These are phyloP conservation scores for Diaporthe sp. DNA, from an alignment of 2,329 filamentous ascomycete genomes.

Conservation along the genomic window DNA sequence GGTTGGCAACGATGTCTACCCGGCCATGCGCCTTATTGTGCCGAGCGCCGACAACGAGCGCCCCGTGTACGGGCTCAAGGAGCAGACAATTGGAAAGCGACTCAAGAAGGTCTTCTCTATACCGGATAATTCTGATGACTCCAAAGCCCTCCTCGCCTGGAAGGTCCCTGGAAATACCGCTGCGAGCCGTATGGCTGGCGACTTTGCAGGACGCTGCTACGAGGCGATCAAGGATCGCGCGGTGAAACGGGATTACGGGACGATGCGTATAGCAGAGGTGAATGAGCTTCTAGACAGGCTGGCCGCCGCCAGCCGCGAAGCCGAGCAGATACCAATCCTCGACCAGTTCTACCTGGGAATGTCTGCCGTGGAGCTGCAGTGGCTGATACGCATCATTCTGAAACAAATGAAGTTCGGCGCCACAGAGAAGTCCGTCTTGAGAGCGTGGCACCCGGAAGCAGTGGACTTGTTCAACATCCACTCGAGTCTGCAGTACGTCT, in stretches of 20 bases:
- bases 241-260: slow-evolving; percentile 78
- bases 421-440: slow-evolving; percentile 89
- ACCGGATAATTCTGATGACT: no score
- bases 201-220: slow-evolving; percentile 91
- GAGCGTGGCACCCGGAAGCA: slow-evolving; percentile 84
- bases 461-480: slow-evolving; percentile 89
- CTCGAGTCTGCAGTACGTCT: slow-evolving; percentile 89
- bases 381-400: slow-evolving; percentile 93
- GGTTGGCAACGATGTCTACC: slow-evolving; percentile 93
- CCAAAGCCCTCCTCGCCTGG: slow-evolving; percentile 88
- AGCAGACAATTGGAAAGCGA: slow-evolving; percentile 89
- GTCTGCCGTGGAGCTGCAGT: slow-evolving; percentile 93
- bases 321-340: slow-evolving; percentile 86
- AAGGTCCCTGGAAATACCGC: slow-evolving; percentile 82
- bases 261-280: slow-evolving; percentile 89
- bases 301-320: slow-evolving; percentile 80
- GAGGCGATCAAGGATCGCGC: slow-evolving; percentile 88
- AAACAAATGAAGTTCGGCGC: slow-evolving; percentile 81
- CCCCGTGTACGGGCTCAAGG: slow-evolving; percentile 93
- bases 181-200: slow-evolving; percentile 79
- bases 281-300: slow-evolving; percentile 87
- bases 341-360: slow-evolving; percentile 88
- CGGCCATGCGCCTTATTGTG: slow-evolving; percentile 89
- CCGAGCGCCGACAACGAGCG: slow-evolving; percentile 94
- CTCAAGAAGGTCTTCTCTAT: slow-evolving; percentile 91